phyloP scores from a whole-genome alignment of 768 basidiomycete species.

The Asterophora lycoperdoides region DNA sequence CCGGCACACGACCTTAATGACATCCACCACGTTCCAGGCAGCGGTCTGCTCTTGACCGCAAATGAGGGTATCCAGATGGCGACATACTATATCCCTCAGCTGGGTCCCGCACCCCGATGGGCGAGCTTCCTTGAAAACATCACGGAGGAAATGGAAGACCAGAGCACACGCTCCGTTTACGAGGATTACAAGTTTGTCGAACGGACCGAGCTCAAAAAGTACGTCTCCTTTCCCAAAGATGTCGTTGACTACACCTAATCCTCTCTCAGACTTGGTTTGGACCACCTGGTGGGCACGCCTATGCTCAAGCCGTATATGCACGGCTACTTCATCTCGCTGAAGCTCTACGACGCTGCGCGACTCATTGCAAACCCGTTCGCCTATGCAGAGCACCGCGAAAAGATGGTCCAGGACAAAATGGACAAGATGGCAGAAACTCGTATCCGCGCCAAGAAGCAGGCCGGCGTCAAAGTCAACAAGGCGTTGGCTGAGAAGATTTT shows the following conservation, averaged over 20 bases:
- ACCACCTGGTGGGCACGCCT: conserved; percentile 91
- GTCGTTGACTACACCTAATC: neutral
- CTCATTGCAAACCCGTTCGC: conserved; percentile 95
- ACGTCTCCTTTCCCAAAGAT: conserved; percentile 27
- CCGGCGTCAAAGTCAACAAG: conserved; percentile 68
- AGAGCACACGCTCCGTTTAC: conserved; percentile 72
- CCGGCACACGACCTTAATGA: conserved; percentile 88
- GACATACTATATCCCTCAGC: conserved; percentile 90
- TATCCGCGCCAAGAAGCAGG: conserved; percentile 78
- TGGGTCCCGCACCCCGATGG: conserved; percentile 96
- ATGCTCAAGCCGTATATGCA: conserved; percentile 99
- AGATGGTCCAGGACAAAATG: conserved; percentile 81
- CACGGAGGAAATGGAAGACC: conserved; percentile 97
- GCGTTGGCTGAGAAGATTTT: conserved; percentile 82
- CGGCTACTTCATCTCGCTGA: conserved; percentile 95
- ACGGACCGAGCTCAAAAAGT: conserved; percentile 80
- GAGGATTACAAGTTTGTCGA: conserved; percentile 98
- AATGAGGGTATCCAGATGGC: conserved; percentile 98
- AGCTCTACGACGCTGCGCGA: conserved; percentile 92
- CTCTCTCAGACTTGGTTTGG: conserved; percentile 73
- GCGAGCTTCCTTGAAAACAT: conserved; percentile 97
- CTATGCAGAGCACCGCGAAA: conserved; percentile 91
- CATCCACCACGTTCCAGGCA: conserved; percentile 83
- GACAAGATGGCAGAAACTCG: conserved; percentile 91
- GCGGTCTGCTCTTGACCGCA: conserved; percentile 85